A percentile compares a stretch with the other conserved stretches of the same genome.
These are phyloP conservation scores for Prunus mume DNA, from an alignment of 306 rosid species.

Conservation along the genomic window DNA sequence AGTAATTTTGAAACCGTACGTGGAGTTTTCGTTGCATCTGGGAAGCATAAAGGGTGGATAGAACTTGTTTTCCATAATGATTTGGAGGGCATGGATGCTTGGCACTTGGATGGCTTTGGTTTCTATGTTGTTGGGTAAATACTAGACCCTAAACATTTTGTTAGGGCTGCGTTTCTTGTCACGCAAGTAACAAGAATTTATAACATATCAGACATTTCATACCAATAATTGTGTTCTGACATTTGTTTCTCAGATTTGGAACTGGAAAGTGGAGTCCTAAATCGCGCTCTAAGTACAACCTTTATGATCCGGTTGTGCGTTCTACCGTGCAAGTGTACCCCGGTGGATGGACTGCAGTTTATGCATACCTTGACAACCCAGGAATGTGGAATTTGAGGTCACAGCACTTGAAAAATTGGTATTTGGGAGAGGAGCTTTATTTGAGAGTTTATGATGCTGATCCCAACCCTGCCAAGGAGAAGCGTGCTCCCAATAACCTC, in stretches of 20 bases:
- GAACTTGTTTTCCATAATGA: conserved; percentile 54
- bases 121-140: conserved; percentile 65
- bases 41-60: conserved; percentile 49
- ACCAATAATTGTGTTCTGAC: background rate
- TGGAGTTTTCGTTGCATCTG: conserved; percentile 56
- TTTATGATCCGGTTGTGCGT: conserved; percentile 49
- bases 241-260: conserved; percentile 37
- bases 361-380: conserved; percentile 65
- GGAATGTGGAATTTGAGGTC: conserved; percentile 84
- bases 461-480: conserved; percentile 55
- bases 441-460: conserved; percentile 59
- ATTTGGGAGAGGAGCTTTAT: conserved; percentile 63
- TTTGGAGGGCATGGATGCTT: conserved; percentile 48
- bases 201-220: background rate
- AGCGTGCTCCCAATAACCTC: conserved; percentile 41
- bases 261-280: conserved; percentile 43
- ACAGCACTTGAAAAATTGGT: conserved; percentile 62
- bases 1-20: conserved; percentile 20
- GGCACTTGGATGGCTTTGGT: conserved; percentile 75
- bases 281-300: conserved; percentile 38
- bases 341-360: conserved; percentile 61
- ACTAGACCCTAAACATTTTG: background rate
- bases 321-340: conserved; percentile 69
- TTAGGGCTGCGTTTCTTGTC: background rate
- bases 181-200: background rate